Evolutionary conservation across 805 yeast genomes (phyloP), one percentile per base, ranked within the genome.

Genomic region (Grigorovia transvaalensis): DNA sequence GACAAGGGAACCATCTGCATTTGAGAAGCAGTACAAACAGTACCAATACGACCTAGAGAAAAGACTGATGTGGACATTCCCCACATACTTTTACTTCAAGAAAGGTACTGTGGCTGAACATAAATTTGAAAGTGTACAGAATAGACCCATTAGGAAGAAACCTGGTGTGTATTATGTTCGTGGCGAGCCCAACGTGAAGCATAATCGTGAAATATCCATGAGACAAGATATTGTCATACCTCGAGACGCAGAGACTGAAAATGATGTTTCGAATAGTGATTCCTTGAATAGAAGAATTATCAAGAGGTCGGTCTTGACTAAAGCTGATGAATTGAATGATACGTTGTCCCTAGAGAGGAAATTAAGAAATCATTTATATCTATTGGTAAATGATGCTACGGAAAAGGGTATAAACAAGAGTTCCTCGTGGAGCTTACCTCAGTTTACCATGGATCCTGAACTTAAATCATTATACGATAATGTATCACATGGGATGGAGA

Each of bases 41-140:
- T 93, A 93, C 67, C 96, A 90, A 68, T 79, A 81, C 49, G 95
- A 87, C 66, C 75, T 93, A 51, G 90, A 89, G 74, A 82, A 82
- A 63, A 78, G 98, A 61, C 75, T 93, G 58, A 89, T 90, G 96
- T 89, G 96, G 96, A 89, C 98, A 0, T 93, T 93, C 69, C 98
- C 99, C 5, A 82, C 84, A 59, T 88, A 88, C 79, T 90, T 81
- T 65, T 93, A 90, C 71, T 93, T 83, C 73, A 87, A 85, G 64
- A 83, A 79, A 60, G 98, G 98, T 55, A 84, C 97, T 1, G 74
- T 93, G 55, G 80, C 96, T 2, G 96, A 88, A 66, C 86, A 88
- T 65, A 80, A 79, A 59, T 91, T 81, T 69, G 71, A 82, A 50
- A 80, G 81, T 59, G 82, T 84, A 33, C 96, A 91, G 65, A 78